Base-by-base conservation (phyloP, 192 early-diverging fungal species). In the Radiomyces spectabilis region DNA sequence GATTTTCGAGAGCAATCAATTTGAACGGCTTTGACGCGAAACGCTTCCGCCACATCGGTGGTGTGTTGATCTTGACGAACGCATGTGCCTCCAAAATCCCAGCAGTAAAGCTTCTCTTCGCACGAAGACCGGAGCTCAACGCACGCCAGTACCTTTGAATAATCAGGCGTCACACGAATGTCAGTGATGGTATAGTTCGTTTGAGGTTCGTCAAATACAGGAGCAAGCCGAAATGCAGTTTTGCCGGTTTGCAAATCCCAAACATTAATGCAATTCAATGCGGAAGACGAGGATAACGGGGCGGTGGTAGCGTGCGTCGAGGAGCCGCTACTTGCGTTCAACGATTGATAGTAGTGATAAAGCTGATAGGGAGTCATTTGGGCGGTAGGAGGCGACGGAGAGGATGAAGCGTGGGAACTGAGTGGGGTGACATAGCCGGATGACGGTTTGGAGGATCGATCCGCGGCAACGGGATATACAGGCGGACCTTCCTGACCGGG, bases 201-300 rank as follows among this genome's bases (percentile, higher is more conserved):
- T 22, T 52, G 19, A 2, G 34, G 57, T 1, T 24, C 6, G 22
- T 56, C 19, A 4, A 26, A 6, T 18, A 27, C 53, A 7, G 72
- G 72, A 3, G 72, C 65, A 0, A 78, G 53, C 13, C 66, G 67
- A 46, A 72, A 74, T 0, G 65, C 43, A 12, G 69, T 26, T 3
- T 69, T 33, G 1, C 72, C 76, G 0, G 69, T 78, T 6, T 59
- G 54, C 5, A 78, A 37, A 35, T 71, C 66, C 76, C 76, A 78
- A 1, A 78, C 72, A 56, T 78, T 70, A 1, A 78, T 58, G 40
- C 72, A 78, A 12, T 59, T 59, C 34, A 57, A 53, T 24, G 57
- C 57, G 4, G 49, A 29, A 12, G 69, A 52, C 1, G 37, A 39
- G 1, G 21, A 16, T 30, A 25, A 41, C 38, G 30, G 18, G 15